These are phyloP conservation scores for Acanthamoeba sp. DNA, from an alignment of 208 protist species.

Conservation along the genomic window DNA sequence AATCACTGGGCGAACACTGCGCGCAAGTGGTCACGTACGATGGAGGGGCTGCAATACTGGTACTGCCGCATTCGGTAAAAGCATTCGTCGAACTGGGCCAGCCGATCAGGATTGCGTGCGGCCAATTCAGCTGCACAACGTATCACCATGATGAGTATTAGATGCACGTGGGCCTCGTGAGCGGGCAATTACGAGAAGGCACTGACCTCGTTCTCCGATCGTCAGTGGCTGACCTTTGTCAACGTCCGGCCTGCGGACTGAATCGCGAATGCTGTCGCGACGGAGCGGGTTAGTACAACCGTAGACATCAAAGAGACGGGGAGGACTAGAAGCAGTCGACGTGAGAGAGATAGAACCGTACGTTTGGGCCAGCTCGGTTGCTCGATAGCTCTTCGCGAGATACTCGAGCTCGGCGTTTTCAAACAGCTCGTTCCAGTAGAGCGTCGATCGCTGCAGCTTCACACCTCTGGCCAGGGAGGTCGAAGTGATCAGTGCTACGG, in stretches of 20 bases:
- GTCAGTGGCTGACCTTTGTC: background rate
- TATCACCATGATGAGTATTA: background rate
- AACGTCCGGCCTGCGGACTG: background rate
- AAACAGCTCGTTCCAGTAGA: conserved; percentile 58
- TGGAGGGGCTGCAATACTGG: conserved; percentile 1
- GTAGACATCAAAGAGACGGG: background rate
- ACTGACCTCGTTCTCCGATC: background rate
- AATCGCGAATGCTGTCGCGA: background rate
- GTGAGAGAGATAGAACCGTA: background rate
- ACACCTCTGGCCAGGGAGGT: too few relatives aligned
- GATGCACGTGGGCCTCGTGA: too few relatives aligned
- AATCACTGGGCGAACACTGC: too few relatives aligned
- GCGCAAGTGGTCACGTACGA: conserved; percentile 20
- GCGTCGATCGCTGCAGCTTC: conserved; percentile 26
- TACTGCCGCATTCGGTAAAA: background rate
- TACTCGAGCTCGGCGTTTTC: conserved; percentile 39
- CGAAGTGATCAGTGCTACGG: too few relatives aligned
- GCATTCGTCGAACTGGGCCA: conserved; percentile 38
- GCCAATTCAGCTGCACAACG: background rate
- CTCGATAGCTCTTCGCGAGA: background rate
- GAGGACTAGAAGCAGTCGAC: background rate
- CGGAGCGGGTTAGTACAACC: background rate
- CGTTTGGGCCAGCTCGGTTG: background rate
- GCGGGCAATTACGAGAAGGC: background rate
- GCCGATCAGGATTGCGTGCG: background rate